These are phyloP conservation scores for Tympanopsis confertula DNA, from an alignment of 2,329 filamentous ascomycete genomes.

Conservation along the genomic window DNA sequence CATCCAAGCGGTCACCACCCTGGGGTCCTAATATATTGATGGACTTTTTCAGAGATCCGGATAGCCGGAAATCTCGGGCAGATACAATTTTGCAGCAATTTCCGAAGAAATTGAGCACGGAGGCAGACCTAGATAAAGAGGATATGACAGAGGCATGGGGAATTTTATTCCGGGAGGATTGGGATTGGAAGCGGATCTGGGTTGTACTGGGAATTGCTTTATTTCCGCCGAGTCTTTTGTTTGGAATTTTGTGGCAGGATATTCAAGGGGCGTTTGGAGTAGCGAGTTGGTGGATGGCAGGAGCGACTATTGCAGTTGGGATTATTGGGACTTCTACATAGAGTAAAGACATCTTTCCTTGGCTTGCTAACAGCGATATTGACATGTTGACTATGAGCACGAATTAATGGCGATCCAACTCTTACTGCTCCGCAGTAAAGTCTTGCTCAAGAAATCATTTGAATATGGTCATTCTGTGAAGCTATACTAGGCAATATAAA, in stretches of 20 bases:
- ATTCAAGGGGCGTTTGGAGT: background rate
- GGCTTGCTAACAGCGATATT: no score
- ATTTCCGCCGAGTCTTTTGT: background rate
- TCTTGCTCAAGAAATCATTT: no score
- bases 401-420: no score
- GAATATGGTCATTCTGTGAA: no score
- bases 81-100: background rate
- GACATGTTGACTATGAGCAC: no score
- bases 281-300: background rate
- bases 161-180: background rate
- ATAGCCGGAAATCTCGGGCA: background rate
- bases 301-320: background rate
- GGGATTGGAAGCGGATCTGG: background rate
- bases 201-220: background rate
- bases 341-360: no score
- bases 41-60: background rate
- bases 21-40: background rate
- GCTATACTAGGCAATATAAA: no score
- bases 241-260: background rate
- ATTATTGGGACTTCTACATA: background rate
- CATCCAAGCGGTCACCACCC: background rate
- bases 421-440: no score
- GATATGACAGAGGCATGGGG: background rate
- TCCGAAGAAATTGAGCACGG: background rate
- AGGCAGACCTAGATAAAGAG: background rate